Percentiles rank a stretch among this genome's conserved stretches.
Evolutionary conservation across 176 grass and related monocot genomes (phyloP).

Genomic region (Poa annua): DNA sequence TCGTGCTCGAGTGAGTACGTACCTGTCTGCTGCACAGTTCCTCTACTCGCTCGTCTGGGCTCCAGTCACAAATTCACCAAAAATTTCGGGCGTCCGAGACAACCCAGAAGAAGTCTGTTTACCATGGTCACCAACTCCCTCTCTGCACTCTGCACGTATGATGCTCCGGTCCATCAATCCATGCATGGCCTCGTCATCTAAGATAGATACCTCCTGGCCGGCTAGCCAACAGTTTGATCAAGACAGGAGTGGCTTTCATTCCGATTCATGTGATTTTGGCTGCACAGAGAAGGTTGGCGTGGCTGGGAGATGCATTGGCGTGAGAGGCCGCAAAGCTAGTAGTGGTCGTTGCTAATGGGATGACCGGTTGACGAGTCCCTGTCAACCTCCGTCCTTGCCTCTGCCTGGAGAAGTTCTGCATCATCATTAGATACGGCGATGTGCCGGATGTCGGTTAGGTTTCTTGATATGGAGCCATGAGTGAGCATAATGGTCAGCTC

Average conservation of each 20-base stretch:
- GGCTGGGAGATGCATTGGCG: conserved; percentile 34
- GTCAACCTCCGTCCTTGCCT: conserved; percentile 14
- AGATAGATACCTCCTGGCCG: conserved; percentile 19
- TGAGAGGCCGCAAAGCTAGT: conserved; percentile 36
- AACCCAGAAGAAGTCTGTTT: not conserved
- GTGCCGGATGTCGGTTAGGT: not conserved
- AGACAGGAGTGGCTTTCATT: conserved; percentile 34
- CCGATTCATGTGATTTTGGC: conserved; percentile 33
- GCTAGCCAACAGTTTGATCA: not conserved
- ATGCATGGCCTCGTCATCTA: conserved; percentile 36
- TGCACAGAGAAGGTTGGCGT: conserved; percentile 14
- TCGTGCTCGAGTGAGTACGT: conserved; percentile 17
- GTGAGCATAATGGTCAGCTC: not conserved
- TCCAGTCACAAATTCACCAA: not conserved
- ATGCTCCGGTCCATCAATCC: not conserved
- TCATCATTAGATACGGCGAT: not conserved
- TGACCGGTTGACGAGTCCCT: conserved; percentile 29
- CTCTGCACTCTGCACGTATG: not conserved
- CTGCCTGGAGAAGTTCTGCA: conserved; percentile 22
- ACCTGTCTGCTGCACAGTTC: not conserved
- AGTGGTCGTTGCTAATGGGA: conserved; percentile 46
- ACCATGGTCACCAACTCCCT: not conserved
- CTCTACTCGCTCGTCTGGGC: not conserved
- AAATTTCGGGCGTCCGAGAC: not conserved
- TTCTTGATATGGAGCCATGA: conserved; percentile 14